Base-by-base conservation (phyloP, 306 rosid genomes). In the Acacia crassicarpa region DNA sequence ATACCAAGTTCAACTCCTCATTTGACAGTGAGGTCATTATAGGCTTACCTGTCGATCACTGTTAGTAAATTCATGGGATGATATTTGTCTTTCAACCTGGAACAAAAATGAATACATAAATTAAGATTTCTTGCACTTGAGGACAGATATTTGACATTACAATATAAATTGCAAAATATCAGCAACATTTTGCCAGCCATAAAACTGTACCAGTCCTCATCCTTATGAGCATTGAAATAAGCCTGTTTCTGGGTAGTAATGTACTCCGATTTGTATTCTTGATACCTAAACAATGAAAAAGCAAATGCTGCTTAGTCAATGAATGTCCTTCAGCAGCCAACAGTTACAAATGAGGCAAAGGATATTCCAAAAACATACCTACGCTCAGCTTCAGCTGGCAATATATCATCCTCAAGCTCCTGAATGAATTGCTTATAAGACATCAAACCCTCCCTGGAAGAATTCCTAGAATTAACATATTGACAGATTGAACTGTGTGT, bases 401-500 rank as follows among this genome's bases (percentile, higher is more conserved):
- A 86, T 80, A 96, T 80, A 86, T 96, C 99, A 88, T 96, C 99
- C 89, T 96, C 99, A 80, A 96, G 97, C 87, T 96, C 99, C 89
- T 93, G 99, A 83, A 96, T 96, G 91, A 96, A 96, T 82, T 93
- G 98, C 81, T 96, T 96, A 81, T 96, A 96, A 17, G 98, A 91
- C 99, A 96, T 93, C 86, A 96, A 86, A 33, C 99, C 99, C 87
- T 93, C 99, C 81, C 99, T 96, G 90, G 48, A 87, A 90, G 65
- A 79, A 83, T 45, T 51, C 53, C 40, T 54, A 83, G 40, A 73
- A 58, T 84, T 51, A 43, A 83, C 76, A 78, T 30, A 38, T 82
- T 62, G 67, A 84, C 70, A 77, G 19, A 68, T 20, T 49, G 38
- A 48, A 62, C 17, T 10, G 16, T 22, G 33, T 23, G 33, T 6